Conservation (phyloP, 345 rosid genomes). For the Cardamine occulta region DNA sequence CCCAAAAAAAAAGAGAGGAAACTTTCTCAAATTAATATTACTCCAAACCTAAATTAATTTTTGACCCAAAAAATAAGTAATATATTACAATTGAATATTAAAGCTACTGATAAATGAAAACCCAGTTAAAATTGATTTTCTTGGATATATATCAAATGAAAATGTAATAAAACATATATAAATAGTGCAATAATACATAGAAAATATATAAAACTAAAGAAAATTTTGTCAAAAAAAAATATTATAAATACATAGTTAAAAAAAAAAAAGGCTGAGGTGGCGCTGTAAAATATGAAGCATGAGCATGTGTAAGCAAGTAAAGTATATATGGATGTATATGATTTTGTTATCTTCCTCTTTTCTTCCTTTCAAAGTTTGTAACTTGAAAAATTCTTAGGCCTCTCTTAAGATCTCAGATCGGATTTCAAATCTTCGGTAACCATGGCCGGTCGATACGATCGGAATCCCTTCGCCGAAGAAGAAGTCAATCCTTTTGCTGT, state of each 20-base stretch:
- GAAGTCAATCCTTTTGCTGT: conserved; percentile 95
- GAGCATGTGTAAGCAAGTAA: not conserved
- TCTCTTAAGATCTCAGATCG: conserved; percentile 27
- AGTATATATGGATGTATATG: conserved; percentile 5
- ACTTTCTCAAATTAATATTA: too few relatives aligned
- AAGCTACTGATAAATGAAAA: not conserved
- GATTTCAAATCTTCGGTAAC: not conserved
- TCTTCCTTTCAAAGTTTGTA: conserved; percentile 11
- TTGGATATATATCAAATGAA: too few relatives aligned
- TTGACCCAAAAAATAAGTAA: too few relatives aligned
- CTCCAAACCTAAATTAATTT: not conserved
- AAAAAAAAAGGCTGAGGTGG: too few relatives aligned
- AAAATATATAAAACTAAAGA: not conserved
- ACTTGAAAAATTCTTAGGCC: not conserved
- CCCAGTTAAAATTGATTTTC: not conserved
- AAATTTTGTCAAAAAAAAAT: not conserved
- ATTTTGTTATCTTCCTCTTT: not conserved
- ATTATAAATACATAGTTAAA: not conserved
- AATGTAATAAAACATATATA: not conserved
- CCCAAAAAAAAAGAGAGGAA: too few relatives aligned
- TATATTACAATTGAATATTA: not conserved
- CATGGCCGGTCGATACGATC: conserved; percentile 89
- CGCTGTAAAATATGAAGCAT: too few relatives aligned
- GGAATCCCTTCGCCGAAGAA: conserved; percentile 79
- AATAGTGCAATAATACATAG: too few relatives aligned